Evolutionary conservation across 345 rosid species (phyloP).

Genomic region (Triadica sebifera): DNA sequence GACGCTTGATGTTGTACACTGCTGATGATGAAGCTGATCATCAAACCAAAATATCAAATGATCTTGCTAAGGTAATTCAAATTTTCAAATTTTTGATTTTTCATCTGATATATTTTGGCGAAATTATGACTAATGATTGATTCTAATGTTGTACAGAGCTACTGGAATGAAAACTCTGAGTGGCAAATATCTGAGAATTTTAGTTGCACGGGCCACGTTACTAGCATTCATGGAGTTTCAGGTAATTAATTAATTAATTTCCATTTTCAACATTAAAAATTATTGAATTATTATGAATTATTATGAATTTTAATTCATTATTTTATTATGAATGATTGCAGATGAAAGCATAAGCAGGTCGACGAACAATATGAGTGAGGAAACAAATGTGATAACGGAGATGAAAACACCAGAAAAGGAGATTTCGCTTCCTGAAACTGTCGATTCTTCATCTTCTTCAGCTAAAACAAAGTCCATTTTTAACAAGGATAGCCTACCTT

Average conservation of each 20-base stretch:
- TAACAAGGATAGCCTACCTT: constrained; percentile 15
- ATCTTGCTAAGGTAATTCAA: constrained; percentile 25
- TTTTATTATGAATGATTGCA: neutral
- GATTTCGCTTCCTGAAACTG: constrained; percentile 26
- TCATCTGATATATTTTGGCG: neutral
- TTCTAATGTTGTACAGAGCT: constrained; percentile 39
- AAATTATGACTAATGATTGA: neutral
- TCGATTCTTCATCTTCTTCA: constrained; percentile 40
- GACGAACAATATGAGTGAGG: constrained; percentile 39
- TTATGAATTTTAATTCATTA: neutral
- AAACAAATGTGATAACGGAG: constrained; percentile 38
- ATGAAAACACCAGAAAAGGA: constrained; percentile 46
- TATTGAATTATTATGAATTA: too few relatives aligned
- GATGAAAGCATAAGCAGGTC: constrained; percentile 45
- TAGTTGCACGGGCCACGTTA: constrained; percentile 45
- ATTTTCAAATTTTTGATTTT: neutral
- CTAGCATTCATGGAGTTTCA: constrained; percentile 30
- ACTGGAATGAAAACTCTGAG: constrained; percentile 41
- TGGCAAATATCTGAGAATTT: constrained; percentile 59
- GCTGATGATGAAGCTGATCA: constrained; percentile 20
- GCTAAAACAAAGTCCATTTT: constrained; percentile 23
- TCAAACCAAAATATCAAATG: constrained; percentile 22
- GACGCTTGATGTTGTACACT: constrained; percentile 43
- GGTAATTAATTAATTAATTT: constrained; percentile 33
- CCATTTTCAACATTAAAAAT: neutral